Evolutionary conservation across 2,329 filamentous ascomycete species (phyloP).

Genomic region (Microdochium trichocladiopsis): DNA sequence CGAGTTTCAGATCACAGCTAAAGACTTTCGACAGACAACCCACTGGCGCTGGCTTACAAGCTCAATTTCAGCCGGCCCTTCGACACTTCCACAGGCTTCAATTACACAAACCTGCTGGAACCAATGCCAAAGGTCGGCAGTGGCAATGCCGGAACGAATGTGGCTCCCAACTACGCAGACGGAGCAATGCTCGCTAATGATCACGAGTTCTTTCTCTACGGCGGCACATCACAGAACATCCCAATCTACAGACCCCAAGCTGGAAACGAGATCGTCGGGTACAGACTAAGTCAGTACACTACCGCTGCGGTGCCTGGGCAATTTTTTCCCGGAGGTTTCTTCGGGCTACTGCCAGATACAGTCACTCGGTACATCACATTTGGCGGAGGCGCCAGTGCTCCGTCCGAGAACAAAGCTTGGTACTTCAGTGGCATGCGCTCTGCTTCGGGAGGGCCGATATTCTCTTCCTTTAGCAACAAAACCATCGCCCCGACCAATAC

Average conservation of each 20-base stretch:
- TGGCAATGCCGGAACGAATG: constrained; percentile 38
- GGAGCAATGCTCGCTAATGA: constrained; percentile 62
- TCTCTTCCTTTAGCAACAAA: constrained; percentile 20
- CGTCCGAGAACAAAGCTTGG: constrained; percentile 64
- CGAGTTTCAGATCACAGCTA: background rate
- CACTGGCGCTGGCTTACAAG: constrained; percentile 43
- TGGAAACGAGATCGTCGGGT: constrained; percentile 37
- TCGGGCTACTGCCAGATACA: constrained; percentile 27
- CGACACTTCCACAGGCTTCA: constrained; percentile 44
- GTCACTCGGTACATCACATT: constrained; percentile 57
- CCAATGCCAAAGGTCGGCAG: constrained; percentile 37
- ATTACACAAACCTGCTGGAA: constrained; percentile 32
- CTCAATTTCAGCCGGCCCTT: constrained; percentile 54
- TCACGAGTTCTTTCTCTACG: constrained; percentile 56
- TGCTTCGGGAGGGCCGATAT: constrained; percentile 40
- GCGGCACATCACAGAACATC: constrained; percentile 40
- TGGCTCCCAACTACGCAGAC: constrained; percentile 50
- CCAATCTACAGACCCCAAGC: constrained; percentile 27
- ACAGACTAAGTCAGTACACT: constrained; percentile 43
- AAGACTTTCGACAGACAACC: constrained; percentile 34
- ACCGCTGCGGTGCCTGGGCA: constrained; percentile 2
- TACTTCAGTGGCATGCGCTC: constrained; percentile 62
- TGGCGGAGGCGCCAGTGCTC: constrained; percentile 56
- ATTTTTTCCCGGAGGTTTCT: background rate
- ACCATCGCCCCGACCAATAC: constrained; percentile 32